Evolutionary conservation across 176 grass and related monocot species (phyloP), one percentile per base, ranked within the genome.

Genomic region (Eleusine coracana): DNA sequence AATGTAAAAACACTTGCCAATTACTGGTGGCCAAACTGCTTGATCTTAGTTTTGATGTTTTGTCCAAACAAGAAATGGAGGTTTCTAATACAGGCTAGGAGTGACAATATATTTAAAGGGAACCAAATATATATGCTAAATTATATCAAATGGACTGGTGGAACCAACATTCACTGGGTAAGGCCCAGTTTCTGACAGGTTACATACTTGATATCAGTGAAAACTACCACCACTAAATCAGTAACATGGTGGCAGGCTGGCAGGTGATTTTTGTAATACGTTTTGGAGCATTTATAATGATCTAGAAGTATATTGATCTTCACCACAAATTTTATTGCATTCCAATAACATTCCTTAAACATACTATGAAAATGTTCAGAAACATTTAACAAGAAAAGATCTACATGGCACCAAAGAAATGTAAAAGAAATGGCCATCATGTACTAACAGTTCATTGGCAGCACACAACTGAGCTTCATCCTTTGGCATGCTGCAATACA

Each of bases 381-480:
- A 82, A 85, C 23, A 75, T 65, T 65, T 6, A n/a, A 87, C 27
- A 40, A 70, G 28, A 13, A 62, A 41, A 20, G 5, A 81, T 13
- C 14, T 29, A 18, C 10, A 44, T 41, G 71, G n/a, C 20, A 20
- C 23, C 65, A 73, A 65, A 52, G 50, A 71, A 51, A 82, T 60
- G 58, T 63, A 67, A 80, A 87, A 61, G 71, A 89, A 28, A 46
- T 46, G 44, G 1, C 8, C 11, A 8, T 10, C 44, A 75, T 67
- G 75, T 87, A 74, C 93, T 91, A 86, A 98, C 96, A 98, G 80
- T 93, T 98, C 96, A 25, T 73, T 85, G 39, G 93, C 91, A 85
- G 96, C 89, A 85, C 76, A 93, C 63, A 99, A 71, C 79, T 99
- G 96, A 83, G 91, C 91, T 92, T 99, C 93, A 83, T 99, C 96